Evolutionary conservation across 176 grass and related monocot species (phyloP).

Genomic region (Oryza meyeriana): DNA sequence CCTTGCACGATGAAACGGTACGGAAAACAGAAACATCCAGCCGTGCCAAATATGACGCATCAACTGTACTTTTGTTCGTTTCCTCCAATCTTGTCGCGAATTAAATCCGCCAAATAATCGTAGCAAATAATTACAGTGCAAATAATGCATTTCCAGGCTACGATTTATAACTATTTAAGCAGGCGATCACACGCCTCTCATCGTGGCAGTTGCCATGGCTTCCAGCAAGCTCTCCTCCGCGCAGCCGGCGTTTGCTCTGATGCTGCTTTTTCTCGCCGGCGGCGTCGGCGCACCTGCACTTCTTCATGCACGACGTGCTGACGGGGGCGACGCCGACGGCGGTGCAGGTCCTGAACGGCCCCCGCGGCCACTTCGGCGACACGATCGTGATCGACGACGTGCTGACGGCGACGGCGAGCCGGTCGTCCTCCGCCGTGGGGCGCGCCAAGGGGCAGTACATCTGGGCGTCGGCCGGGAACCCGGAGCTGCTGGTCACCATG

Average conservation of each 20-base stretch:
- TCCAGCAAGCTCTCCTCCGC: neutral
- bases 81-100: neutral
- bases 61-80: neutral
- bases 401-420: neutral
- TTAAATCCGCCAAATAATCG: neutral
- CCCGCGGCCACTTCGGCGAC: slow-evolving; percentile 20
- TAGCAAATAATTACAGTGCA: neutral
- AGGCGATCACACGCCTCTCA: neutral
- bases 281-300: slow-evolving; percentile 35
- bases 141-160: neutral
- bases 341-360: slow-evolving; percentile 26
- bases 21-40: neutral
- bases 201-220: slow-evolving; percentile 8
- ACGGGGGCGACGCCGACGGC: slow-evolving; percentile 35
- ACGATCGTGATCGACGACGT: slow-evolving; percentile 36
- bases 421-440: slow-evolving; percentile 11
- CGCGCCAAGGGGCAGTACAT: slow-evolving; percentile 39
- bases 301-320: slow-evolving; percentile 49
- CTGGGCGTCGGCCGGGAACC: slow-evolving; percentile 25
- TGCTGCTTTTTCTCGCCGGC: neutral
- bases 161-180: neutral
- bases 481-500: slow-evolving; percentile 31
- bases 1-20: neutral
- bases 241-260: neutral
- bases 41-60: neutral